Evolutionary conservation across 1,284 basidiomycete genomes (phyloP), one percentile per base, ranked within the genome.

Genomic region (Boletus semigastroideus): DNA sequence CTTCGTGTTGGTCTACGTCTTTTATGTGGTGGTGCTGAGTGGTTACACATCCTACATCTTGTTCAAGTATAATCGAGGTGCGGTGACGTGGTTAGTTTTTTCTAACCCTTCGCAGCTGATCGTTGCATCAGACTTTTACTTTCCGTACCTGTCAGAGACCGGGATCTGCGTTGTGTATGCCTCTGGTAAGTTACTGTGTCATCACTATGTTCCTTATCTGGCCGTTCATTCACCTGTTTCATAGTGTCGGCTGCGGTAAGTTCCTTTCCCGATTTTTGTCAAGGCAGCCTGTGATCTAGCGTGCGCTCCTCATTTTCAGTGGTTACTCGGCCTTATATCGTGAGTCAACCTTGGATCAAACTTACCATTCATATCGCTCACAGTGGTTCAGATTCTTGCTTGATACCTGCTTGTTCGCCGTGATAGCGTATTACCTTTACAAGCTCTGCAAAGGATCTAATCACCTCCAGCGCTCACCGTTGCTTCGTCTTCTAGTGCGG

Each of bases 401-500:
- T 3, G 52, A 53, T 33, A 52, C 43, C 13, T 10, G 6, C 28
- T 4, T 42, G 17, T 53, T 53, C 9, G 27, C 28, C 14, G 39
- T 53, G 27, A 53, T 52, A 33, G 20, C 17, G 0, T 52, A 53
- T 27, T 53, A 28, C 31, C 27, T 53, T 5, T 38, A 52, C 34
- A 42, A 22, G 27, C 39, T 52, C 19, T 52, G 14, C 16, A 25
- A 2, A 12, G 38, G 5, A 1, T 31, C 49, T 14, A 14, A 11
- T 17, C 27, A 33, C 1, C 28, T 52, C 17, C 27, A 13, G 19
- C 3, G 20, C 14, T 52, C 39, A 3, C 52, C 49, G 8, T 8
- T 53, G 17, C 33, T 53, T 42, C 39, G 52, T 16, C 42, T 53
- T 36, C 22, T 53, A 2, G 9, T 53, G 19, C 49, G 49, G 25